These are phyloP conservation scores for Picea glauca DNA, from an alignment of 75 land plant species.

Conservation along the genomic window DNA sequence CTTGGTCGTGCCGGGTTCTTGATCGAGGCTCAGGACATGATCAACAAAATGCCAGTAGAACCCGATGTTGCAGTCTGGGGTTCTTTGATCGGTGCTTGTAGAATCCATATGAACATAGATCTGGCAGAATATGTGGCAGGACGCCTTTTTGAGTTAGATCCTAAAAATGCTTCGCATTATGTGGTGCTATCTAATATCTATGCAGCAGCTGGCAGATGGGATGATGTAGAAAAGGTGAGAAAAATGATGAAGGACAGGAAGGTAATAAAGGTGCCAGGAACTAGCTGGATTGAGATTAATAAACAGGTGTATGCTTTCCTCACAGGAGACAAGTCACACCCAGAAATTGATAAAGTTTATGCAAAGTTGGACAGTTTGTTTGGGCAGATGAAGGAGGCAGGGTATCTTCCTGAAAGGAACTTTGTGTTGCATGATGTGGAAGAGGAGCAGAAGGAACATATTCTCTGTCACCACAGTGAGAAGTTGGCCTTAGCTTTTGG, in stretches of 20 bases:
- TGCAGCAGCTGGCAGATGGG: slow-evolving; percentile 43
- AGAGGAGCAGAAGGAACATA: no score
- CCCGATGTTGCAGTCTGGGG: slow-evolving; percentile 50
- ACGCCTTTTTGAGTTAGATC: slow-evolving; percentile 15
- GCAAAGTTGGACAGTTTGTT: neutral
- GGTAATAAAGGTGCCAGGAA: slow-evolving; percentile 16
- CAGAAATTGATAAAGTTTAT: neutral
- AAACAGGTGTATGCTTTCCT: slow-evolving; percentile 9
- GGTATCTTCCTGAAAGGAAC: no score
- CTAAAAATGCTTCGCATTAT: slow-evolving; percentile 13
- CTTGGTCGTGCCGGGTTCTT: slow-evolving; percentile 31
- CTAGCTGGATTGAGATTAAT: slow-evolving; percentile 30
- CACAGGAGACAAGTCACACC: neutral
- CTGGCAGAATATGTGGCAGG: slow-evolving; percentile 14
- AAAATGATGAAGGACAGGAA: slow-evolving; percentile 41
- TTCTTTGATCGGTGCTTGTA: slow-evolving; percentile 43
- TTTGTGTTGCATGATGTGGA: no score
- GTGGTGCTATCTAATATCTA: slow-evolving; percentile 46
- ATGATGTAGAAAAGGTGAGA: slow-evolving; percentile 41
- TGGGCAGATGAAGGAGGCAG: neutral
- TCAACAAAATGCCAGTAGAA: slow-evolving; percentile 43
- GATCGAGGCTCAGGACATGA: slow-evolving; percentile 45
- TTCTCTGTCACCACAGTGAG: no score
- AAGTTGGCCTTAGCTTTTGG: no score
- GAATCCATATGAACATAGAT: slow-evolving; percentile 11